Conservation (phyloP, 75 land plant genomes). For the Picea sitchensis region DNA sequence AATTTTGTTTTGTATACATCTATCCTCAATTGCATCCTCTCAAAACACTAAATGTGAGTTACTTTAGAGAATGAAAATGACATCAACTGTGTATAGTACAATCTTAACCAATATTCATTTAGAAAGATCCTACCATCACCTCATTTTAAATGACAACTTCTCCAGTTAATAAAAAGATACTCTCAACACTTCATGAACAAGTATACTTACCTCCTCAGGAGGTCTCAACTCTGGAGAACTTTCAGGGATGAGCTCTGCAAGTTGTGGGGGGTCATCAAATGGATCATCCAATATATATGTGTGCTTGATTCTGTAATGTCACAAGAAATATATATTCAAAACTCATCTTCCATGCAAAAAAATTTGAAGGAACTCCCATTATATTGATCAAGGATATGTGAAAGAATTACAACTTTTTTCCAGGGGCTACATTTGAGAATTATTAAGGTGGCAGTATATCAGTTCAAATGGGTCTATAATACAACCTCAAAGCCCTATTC, state of each 20-base stretch:
- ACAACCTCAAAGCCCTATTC: background rate
- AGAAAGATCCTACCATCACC: background rate
- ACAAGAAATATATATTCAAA: background rate
- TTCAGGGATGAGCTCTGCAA: slow-evolving; percentile 86
- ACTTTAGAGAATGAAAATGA: background rate
- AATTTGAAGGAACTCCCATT: background rate
- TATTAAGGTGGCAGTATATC: no score
- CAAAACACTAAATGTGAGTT: no score
- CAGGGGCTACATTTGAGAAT: no score
- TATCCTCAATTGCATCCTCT: no score
- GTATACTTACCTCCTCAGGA: slow-evolving; percentile 52
- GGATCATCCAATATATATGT: slow-evolving; percentile 93
- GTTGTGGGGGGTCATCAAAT: slow-evolving; percentile 89
- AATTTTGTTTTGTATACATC: no score
- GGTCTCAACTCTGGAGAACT: slow-evolving; percentile 87
- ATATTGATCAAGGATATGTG: background rate
- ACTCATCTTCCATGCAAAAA: background rate
- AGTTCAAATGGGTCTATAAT: background rate
- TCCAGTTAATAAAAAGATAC: background rate
- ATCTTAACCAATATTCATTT: slow-evolving; percentile 1
- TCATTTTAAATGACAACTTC: background rate
- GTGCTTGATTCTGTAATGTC: slow-evolving; percentile 71
- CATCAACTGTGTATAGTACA: background rate
- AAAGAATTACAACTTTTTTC: slow-evolving; percentile 4
- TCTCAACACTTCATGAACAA: background rate